Evolutionary conservation across 495 filamentous ascomycete genomes (phyloP).

Genomic region (Annulohypoxylon bovei): DNA sequence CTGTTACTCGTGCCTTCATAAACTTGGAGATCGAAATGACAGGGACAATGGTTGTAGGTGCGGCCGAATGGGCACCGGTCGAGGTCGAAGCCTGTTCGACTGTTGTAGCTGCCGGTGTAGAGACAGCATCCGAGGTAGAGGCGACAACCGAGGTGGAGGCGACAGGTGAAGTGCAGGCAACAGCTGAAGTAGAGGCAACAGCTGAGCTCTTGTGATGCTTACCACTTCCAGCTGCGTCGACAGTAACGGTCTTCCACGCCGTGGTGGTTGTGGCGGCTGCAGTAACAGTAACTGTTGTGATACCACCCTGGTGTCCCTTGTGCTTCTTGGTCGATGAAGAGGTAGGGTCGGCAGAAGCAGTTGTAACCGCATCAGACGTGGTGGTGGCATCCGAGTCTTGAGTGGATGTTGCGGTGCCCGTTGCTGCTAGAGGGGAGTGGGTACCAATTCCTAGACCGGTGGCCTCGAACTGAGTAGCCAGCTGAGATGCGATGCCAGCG

Average conservation of each 20-base stretch:
- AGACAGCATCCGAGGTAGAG: too few relatives aligned
- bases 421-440: constrained; percentile 26
- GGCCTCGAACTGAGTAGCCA: constrained; percentile 50
- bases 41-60: constrained; percentile 29
- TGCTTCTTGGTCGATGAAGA: constrained; percentile 12
- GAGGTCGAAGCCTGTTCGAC: not conserved
- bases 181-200: not conserved
- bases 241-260: constrained; percentile 34
- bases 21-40: constrained; percentile 40
- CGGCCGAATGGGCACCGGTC: not conserved
- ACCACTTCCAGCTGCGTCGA: constrained; percentile 1
- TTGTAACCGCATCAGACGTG: not conserved
- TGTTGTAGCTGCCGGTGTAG: too few relatives aligned
- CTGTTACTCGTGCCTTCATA: constrained; percentile 37
- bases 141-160: not conserved
- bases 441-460: constrained; percentile 45
- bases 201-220: not conserved
- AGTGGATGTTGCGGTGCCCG: not conserved
- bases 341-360: not conserved
- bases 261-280: constrained; percentile 36
- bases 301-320: constrained; percentile 5
- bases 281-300: constrained; percentile 45
- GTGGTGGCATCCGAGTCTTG: not conserved
- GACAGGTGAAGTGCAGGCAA: not conserved
- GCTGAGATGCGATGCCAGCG: constrained; percentile 50